These are phyloP conservation scores for Lasiosphaeriaceae sp. DNA, from an alignment of 495 filamentous ascomycete genomes.

Conservation along the genomic window DNA sequence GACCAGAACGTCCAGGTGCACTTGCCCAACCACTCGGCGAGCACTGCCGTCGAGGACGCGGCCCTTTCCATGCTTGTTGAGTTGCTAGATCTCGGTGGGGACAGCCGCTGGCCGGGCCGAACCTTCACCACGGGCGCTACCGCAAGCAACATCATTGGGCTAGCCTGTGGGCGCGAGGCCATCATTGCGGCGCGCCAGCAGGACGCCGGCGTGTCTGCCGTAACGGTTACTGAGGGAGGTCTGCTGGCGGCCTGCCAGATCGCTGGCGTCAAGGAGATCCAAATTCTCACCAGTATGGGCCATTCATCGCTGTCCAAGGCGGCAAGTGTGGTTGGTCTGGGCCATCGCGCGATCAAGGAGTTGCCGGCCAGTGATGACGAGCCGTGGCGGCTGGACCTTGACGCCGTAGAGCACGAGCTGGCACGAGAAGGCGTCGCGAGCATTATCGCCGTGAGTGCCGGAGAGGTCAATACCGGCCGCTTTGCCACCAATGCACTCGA, in stretches of 20 bases:
- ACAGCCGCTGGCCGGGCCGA: constrained; percentile 48
- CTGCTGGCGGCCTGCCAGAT: constrained; percentile 60
- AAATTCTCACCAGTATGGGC: constrained; percentile 73
- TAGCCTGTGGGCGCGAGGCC: constrained; percentile 72
- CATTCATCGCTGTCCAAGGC: constrained; percentile 84
- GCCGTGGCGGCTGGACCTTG: constrained; percentile 65
- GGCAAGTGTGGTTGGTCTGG: constrained; percentile 75
- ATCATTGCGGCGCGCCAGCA: constrained; percentile 46
- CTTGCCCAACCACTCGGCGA: constrained; percentile 66
- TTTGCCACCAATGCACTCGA: constrained; percentile 66
- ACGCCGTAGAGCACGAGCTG: constrained; percentile 48
- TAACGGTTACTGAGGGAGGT: constrained; percentile 62
- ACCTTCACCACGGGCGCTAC: constrained; percentile 92
- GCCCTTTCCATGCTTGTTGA: constrained; percentile 66
- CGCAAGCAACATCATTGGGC: constrained; percentile 75
- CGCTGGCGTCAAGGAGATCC: constrained; percentile 61
- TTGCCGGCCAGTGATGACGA: constrained; percentile 48
- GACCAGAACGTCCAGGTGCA: constrained; percentile 90
- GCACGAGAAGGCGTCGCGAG: constrained; percentile 49
- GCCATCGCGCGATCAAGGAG: constrained; percentile 61
- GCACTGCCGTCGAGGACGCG: constrained; percentile 69
- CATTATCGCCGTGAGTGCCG: constrained; percentile 75
- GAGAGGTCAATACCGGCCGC: constrained; percentile 86
- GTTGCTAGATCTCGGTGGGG: constrained; percentile 56
- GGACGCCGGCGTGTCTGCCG: constrained; percentile 16